A percentile compares a stretch with the other conserved stretches of the same genome.
Conservation (phyloP, 345 rosid species). For the Populus pruinosa region DNA sequence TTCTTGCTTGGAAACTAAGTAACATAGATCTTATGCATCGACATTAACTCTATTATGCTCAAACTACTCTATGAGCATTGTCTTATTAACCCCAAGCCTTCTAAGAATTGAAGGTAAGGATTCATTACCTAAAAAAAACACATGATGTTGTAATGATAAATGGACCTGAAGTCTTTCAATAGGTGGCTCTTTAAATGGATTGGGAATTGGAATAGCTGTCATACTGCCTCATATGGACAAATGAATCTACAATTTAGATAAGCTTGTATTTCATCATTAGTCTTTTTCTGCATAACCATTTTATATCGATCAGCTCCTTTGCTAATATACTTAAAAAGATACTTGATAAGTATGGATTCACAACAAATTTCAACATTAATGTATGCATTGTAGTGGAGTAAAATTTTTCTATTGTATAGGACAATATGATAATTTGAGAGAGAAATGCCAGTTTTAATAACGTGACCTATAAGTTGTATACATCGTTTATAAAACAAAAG, state of each 20-base stretch:
- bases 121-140: neutral
- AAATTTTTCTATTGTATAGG: neutral
- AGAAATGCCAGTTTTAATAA: neutral
- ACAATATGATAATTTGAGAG: neutral
- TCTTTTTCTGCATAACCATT: too few species aligned
- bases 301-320: neutral
- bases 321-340: conserved; percentile 3
- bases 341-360: neutral
- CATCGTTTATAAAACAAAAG: neutral
- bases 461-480: neutral
- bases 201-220: neutral
- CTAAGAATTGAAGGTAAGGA: neutral
- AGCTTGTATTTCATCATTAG: neutral
- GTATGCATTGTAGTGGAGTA: neutral
- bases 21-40: neutral
- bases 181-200: neutral
- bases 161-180: neutral
- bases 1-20: neutral
- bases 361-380: neutral
- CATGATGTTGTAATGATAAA: neutral
- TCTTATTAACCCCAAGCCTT: neutral
- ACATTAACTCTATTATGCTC: neutral
- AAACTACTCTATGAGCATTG: neutral
- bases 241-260: neutral
- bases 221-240: neutral